These are phyloP conservation scores for Angophora floribunda DNA, from an alignment of 345 rosid species.

Conservation along the genomic window DNA sequence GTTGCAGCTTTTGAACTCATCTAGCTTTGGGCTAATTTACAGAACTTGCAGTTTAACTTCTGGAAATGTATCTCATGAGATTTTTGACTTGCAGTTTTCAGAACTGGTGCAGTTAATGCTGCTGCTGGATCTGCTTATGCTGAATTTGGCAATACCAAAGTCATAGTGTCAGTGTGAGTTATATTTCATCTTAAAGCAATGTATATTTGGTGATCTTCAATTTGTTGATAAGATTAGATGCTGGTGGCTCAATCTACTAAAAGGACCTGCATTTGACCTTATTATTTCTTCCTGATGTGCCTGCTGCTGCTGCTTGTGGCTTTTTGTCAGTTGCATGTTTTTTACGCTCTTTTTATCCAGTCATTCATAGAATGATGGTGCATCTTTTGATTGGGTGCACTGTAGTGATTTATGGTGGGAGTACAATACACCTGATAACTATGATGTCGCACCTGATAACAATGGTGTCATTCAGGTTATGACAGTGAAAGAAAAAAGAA, in stretches of 20 bases:
- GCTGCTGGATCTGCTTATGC: conserved; percentile 98
- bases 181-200: background rate
- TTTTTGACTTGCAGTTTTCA: conserved; percentile 44
- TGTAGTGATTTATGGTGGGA: background rate
- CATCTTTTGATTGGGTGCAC: background rate
- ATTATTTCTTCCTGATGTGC: background rate
- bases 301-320: background rate
- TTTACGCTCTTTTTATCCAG: background rate
- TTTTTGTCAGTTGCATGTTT: background rate
- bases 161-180: conserved; percentile 95
- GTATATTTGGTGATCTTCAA: background rate
- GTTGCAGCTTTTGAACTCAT: background rate
- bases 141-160: conserved; percentile 91
- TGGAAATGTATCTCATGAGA: background rate
- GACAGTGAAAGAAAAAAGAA: background rate
- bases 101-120: conserved; percentile 75
- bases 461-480: background rate
- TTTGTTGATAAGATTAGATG: background rate
- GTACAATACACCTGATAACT: background rate
- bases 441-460: background rate
- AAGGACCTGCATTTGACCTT: background rate
- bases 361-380: background rate
- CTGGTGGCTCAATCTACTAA: background rate
- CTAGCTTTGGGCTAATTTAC: background rate
- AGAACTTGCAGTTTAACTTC: background rate